phyloP scores from a whole-genome alignment of 164 flowering plant genomes.

The Kalanchoe fedtschenkoi region DNA sequence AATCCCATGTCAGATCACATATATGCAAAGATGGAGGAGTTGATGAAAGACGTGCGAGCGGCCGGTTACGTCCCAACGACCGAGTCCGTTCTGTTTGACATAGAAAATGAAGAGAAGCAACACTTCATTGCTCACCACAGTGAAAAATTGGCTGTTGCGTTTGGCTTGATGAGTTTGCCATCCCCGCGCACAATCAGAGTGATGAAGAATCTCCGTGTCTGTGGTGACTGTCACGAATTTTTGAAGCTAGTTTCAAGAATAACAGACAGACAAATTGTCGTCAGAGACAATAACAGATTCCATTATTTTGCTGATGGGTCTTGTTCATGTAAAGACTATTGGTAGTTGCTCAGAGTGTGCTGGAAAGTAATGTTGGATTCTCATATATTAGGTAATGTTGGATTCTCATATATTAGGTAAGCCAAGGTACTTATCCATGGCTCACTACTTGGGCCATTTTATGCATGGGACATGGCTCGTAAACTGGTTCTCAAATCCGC shows the following conservation, averaged over 20 bases:
- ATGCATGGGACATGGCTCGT: no score
- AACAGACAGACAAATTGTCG: constrained; percentile 19
- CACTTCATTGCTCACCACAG: constrained; percentile 24
- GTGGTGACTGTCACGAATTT: constrained; percentile 26
- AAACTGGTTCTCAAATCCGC: no score
- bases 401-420: no score
- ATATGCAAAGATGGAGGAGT: constrained; percentile 21
- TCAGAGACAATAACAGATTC: constrained; percentile 25
- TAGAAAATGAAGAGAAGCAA: constrained; percentile 34
- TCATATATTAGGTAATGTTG: no score
- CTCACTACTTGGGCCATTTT: no score
- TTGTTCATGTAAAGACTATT: constrained; percentile 28
- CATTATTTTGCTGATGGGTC: constrained; percentile 22
- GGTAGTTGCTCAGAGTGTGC: no score
- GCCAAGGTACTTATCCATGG: no score
- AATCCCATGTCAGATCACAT: constrained; percentile 19
- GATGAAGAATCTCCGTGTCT: constrained; percentile 24
- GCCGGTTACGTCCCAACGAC: constrained; percentile 23
- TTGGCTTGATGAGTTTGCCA: constrained; percentile 15
- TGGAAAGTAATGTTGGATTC: no score
- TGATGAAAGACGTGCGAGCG: constrained; percentile 15
- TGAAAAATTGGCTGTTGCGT: constrained; percentile 31
- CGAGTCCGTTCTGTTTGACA: constrained; percentile 27
- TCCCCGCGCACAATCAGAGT: constrained; percentile 12
- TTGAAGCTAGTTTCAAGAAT: constrained; percentile 21